Conservation (phyloP, 148 eudicot genomes). For the Polygonum maritimum region DNA sequence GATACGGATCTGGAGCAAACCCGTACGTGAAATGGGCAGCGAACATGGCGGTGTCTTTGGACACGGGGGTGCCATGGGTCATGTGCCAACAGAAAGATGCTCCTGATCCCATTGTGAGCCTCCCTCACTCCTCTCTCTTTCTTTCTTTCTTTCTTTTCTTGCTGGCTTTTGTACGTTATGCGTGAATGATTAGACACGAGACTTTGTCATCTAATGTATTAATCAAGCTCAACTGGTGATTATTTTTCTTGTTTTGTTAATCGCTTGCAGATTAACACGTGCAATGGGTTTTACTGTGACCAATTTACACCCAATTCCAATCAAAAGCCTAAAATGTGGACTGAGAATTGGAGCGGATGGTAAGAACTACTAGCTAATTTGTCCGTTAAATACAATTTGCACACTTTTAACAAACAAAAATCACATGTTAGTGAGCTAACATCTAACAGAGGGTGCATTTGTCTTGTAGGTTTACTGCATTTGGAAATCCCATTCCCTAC, state of each 20-base stretch:
- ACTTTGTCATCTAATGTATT: not conserved
- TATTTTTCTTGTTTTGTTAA: not conserved
- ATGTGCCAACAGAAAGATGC: conserved; percentile 92
- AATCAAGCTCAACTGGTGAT: not conserved
- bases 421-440: no score
- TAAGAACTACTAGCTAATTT: conserved; percentile 12
- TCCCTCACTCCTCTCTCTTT: no score
- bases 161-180: no score
- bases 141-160: conserved; percentile 6
- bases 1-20: conserved; percentile 60
- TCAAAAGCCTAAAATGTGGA: conserved; percentile 84
- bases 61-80: conserved; percentile 97
- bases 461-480: conserved; percentile 52
- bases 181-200: not conserved
- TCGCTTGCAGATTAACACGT: conserved; percentile 68
- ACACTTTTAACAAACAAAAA: no score
- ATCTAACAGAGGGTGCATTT: not conserved
- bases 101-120: conserved; percentile 74
- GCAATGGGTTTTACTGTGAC: conserved; percentile 96
- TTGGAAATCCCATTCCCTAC: conserved; percentile 62
- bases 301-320: conserved; percentile 77
- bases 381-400: not conserved
- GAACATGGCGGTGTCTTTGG: conserved; percentile 71
- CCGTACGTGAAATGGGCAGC: conserved; percentile 89
- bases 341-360: conserved; percentile 99